Percentiles rank a stretch among this genome's conserved stretches.
Evolutionary conservation across 2,329 filamentous ascomycete species (phyloP).

Genomic region (Cercospora sp.): DNA sequence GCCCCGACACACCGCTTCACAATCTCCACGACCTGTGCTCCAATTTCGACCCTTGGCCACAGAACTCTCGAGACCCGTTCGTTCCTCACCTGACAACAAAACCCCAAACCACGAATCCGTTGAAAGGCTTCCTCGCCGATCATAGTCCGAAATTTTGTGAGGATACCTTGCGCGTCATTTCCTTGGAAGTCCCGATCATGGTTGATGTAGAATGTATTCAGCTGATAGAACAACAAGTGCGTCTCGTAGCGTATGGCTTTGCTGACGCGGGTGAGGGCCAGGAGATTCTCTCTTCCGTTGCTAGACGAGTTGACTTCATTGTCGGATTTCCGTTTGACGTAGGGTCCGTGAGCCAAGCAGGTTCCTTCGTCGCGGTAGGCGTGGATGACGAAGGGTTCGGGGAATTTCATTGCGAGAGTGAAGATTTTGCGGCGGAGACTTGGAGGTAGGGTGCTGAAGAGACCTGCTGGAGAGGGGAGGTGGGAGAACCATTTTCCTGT

Average conservation of each 20-base stretch:
- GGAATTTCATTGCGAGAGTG: not conserved
- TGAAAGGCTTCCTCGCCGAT: slow-evolving; percentile 7
- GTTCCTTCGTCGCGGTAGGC: slow-evolving; percentile 13
- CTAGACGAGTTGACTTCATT: not conserved
- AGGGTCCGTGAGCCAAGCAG: slow-evolving; percentile 1
- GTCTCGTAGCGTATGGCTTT: slow-evolving; percentile 9
- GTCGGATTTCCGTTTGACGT: not conserved
- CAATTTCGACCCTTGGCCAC: not conserved
- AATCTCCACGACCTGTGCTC: not conserved
- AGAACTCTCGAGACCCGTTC: not conserved
- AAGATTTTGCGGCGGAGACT: slow-evolving; percentile 6
- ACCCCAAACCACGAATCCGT: not conserved
- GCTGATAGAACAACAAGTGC: slow-evolving; percentile 11
- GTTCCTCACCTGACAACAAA: not conserved
- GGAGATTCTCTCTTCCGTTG: not conserved
- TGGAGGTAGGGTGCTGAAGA: slow-evolving; percentile 6
- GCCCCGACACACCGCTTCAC: not conserved
- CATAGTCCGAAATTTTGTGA: not conserved
- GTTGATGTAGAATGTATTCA: slow-evolving; percentile 10
- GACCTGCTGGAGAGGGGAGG: slow-evolving; percentile 10
- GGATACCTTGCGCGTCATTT: not conserved
- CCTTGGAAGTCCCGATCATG: slow-evolving; percentile 7
- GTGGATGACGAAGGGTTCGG: slow-evolving; percentile 7
- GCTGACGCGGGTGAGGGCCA: slow-evolving; percentile 11
- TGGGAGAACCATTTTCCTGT: slow-evolving; percentile 12